Conservation (phyloP, 2,329 filamentous ascomycete species). For the Cladophialophora carrionii region DNA sequence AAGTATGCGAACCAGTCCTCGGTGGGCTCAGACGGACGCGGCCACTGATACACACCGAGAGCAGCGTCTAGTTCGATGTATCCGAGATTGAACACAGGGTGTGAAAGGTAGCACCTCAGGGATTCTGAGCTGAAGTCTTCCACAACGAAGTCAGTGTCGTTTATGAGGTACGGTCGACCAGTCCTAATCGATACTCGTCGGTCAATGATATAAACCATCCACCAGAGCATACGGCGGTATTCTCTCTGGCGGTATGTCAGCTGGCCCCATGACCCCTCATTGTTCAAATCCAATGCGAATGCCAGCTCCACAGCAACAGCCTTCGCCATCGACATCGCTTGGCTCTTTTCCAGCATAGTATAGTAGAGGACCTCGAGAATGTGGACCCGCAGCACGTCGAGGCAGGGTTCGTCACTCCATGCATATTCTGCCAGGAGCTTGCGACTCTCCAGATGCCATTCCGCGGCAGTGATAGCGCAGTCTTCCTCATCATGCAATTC, state of each 20-base stretch:
- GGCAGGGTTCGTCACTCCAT: slow-evolving; percentile 1
- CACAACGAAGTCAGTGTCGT: slow-evolving; percentile 8
- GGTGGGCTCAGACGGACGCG: slow-evolving; percentile 1
- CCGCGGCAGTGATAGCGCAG: neutral
- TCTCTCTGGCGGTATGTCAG: slow-evolving; percentile 14
- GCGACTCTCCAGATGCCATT: slow-evolving; percentile 12
- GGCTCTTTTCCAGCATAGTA: slow-evolving; percentile 9
- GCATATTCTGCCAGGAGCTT: slow-evolving; percentile 5
- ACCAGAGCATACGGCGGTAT: slow-evolving; percentile 19
- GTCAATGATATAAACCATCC: slow-evolving; percentile 18
- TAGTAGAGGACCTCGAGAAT: slow-evolving; percentile 17
- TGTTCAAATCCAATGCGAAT: slow-evolving; percentile 6
- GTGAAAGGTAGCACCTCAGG: neutral
- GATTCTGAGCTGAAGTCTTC: neutral
- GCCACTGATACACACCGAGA: slow-evolving; percentile 4
- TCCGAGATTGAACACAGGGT: neutral
- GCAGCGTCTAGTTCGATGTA: neutral
- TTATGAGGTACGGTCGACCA: slow-evolving; percentile 5
- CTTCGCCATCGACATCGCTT: slow-evolving; percentile 2
- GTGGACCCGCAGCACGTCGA: slow-evolving; percentile 13
- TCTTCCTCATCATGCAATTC: neutral
- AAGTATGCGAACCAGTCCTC: slow-evolving; percentile 11
- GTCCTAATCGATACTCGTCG: slow-evolving; percentile 8
- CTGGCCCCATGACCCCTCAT: slow-evolving; percentile 6
- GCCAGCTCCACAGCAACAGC: slow-evolving; percentile 16